A percentile compares a stretch with the other conserved stretches of the same genome.
Evolutionary conservation across 352 stramenopile genomes (phyloP).

Genomic region (Pythium oligandrum): DNA sequence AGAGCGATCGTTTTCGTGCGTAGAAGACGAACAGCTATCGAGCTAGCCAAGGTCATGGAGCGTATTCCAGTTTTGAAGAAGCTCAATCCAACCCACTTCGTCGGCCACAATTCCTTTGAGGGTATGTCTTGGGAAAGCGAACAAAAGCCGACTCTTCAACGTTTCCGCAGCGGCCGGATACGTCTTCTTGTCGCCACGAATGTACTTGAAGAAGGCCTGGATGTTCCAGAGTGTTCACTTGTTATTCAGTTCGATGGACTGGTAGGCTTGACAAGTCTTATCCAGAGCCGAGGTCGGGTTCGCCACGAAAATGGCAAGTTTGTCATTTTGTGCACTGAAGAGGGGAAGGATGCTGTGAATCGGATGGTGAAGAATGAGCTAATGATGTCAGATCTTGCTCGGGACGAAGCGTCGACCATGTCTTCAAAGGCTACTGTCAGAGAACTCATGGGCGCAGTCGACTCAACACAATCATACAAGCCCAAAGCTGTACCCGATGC

Average conservation of each 20-base stretch:
- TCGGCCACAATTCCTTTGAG: constrained; percentile 78
- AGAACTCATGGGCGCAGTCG: constrained; percentile 23
- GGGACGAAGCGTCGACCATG: constrained; percentile 28
- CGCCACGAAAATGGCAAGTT: constrained; percentile 55
- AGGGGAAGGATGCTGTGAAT: constrained; percentile 35
- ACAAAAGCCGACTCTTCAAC: constrained; percentile 62
- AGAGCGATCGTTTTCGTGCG: constrained; percentile 78
- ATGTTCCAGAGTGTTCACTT: constrained; percentile 72
- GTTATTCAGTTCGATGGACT: constrained; percentile 79
- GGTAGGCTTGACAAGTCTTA: constrained; percentile 61
- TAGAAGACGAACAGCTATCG: constrained; percentile 57
- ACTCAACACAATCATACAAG: background rate
- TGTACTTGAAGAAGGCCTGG: constrained; percentile 74
- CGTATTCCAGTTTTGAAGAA: constrained; percentile 38
- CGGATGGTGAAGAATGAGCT: constrained; percentile 54
- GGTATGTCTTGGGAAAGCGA: constrained; percentile 81
- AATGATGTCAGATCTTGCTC: constrained; percentile 33
- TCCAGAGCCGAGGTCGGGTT: constrained; percentile 70
- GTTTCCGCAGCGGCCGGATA: constrained; percentile 62
- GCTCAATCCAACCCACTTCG: constrained; percentile 70
- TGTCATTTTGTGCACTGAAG: constrained; percentile 55
- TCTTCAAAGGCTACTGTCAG: constrained; percentile 39
- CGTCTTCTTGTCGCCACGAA: constrained; percentile 73
- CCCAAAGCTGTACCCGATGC: background rate
- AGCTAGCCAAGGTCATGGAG: constrained; percentile 63